Evolutionary conservation across 2,329 filamentous ascomycete species (phyloP), one percentile per base, ranked within the genome.

Genomic region (Fusarium sp.): DNA sequence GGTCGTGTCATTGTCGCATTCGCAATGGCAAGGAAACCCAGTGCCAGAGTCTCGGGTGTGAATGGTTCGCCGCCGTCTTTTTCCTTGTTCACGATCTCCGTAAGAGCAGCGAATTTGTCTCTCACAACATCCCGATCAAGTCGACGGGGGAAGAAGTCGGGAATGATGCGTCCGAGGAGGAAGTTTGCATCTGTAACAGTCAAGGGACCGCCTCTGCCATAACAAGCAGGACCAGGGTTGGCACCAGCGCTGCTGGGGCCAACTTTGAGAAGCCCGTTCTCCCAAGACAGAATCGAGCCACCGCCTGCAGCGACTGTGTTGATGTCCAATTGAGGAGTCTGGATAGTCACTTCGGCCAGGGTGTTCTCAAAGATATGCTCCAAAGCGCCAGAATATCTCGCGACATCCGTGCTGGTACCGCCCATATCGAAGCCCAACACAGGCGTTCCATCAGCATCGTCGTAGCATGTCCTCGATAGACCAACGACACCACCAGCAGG

Each of bases 1-100:
- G 93, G 93, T 36, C 92, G 85, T 1, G 90, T 91, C 92, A 94
- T 94, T 2, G 91, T 90, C 76, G 92, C 91, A 68, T 94, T 93
- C 9, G 92, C 91, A 50, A 94, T 91, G 59, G 91, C 89, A 73
- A 94, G 88, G 76, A 94, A 94, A 0, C 93, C 93, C 67, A 92
- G 90, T 0, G 92, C 92, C 0, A 79, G n/a, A 6, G 68, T 72
- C 51, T 79, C 75, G 0, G 73, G 68, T 0, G 78, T 78, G 7
- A 78, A 77, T 1, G 54, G 57, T 1, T 76, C 72, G 1, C 64
- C 59, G 0, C 63, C 68, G 20, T 75, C 73, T 28, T 75, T 78
- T 6, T 78, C 76, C 54, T 26, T 61, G 38, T 79, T 79, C 30
- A 79, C 70, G 0, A 26, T 47, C 0, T 70, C 77, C 0, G 85